Evolutionary conservation across 306 rosid genomes (phyloP).

Genomic region (Lathyrus tuberosus): DNA sequence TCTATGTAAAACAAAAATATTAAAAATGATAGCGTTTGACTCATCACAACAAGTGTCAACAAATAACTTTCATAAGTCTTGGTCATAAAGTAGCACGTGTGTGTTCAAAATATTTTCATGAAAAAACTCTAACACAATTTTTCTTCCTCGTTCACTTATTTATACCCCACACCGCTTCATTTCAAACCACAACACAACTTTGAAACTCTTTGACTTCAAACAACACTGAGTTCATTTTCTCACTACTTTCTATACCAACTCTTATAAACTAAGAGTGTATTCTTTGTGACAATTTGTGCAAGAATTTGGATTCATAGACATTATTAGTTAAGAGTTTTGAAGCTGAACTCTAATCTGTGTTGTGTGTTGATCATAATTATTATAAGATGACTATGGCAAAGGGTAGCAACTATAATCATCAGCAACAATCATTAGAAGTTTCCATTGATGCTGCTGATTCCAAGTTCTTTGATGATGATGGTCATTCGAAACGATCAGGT

Average conservation of each 20-base stretch:
- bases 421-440: constrained; percentile 24
- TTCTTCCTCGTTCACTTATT: constrained; percentile 14
- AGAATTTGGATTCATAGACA: neutral
- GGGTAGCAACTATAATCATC: neutral
- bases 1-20: neutral
- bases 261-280: neutral
- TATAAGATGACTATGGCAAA: constrained; percentile 35
- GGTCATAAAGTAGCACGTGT: too few species aligned
- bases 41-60: neutral
- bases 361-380: neutral
- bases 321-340: neutral
- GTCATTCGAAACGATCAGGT: constrained; percentile 48
- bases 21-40: constrained; percentile 18
- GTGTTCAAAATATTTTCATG: neutral
- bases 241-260: neutral
- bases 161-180: constrained; percentile 13
- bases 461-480: constrained; percentile 43
- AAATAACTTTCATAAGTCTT: neutral
- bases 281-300: neutral
- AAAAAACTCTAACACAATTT: neutral
- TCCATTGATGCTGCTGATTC: constrained; percentile 34
- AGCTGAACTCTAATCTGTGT: neutral
- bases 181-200: constrained; percentile 2
- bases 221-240: neutral
- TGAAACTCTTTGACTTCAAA: neutral